These are phyloP conservation scores for Pyrenopolyporus hunteri DNA, from an alignment of 495 filamentous ascomycete genomes.

Conservation along the genomic window DNA sequence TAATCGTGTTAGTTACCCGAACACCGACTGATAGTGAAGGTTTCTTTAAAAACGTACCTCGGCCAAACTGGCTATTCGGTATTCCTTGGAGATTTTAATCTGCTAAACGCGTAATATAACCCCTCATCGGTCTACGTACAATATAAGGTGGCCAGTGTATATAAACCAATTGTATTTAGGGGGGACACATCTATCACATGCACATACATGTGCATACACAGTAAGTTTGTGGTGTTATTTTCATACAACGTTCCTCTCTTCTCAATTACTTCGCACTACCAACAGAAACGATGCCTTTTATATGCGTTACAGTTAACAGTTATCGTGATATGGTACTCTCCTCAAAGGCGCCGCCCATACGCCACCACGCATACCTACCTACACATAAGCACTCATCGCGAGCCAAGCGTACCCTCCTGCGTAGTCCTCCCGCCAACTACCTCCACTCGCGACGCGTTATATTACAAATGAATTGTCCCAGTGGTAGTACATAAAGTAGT, in stretches of 20 bases:
- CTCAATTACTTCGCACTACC: neutral
- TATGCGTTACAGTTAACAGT: no score
- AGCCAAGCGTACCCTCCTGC: neutral
- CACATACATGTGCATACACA: neutral
- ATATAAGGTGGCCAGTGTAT: no score
- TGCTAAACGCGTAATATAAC: slow-evolving; percentile 4
- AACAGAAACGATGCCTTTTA: no score
- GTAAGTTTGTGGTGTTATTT: neutral
- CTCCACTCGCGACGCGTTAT: slow-evolving; percentile 9
- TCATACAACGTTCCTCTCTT: neutral
- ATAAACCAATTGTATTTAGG: slow-evolving; percentile 1
- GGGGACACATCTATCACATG: neutral
- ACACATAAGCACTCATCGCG: neutral
- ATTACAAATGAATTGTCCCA: slow-evolving; percentile 11
- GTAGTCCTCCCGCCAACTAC: slow-evolving; percentile 1
- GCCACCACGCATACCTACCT: neutral
- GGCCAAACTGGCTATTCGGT: slow-evolving; percentile 28
- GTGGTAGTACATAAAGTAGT: slow-evolving; percentile 12
- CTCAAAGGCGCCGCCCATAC: neutral
- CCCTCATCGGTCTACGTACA: no score
- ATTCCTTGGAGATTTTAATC: neutral
- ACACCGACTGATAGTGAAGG: neutral
- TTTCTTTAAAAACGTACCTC: slow-evolving; percentile 18
- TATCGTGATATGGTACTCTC: neutral
- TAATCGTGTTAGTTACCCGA: slow-evolving; percentile 10